phyloP scores from a whole-genome alignment of 2,329 filamentous ascomycete species.

The Fonsecaea erecta region DNA sequence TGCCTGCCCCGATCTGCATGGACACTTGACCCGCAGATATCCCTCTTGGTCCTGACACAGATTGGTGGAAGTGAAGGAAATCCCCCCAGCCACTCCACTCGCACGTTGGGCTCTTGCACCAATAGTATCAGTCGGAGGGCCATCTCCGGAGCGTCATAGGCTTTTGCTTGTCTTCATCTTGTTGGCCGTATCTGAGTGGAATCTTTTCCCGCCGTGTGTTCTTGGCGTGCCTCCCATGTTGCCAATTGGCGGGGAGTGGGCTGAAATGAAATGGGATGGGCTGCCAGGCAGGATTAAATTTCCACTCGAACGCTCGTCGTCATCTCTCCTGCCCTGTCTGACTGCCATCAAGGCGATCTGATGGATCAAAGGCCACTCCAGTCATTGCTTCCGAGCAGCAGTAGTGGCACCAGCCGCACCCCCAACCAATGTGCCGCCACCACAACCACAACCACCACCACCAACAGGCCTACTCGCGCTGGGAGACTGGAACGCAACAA shows the following conservation, averaged over 20 bases:
- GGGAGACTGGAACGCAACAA: background rate
- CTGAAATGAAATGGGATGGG: background rate
- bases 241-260: background rate
- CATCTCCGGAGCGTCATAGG: background rate
- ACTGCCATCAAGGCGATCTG: background rate
- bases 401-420: background rate
- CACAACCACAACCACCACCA: background rate
- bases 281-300: background rate
- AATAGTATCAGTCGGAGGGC: background rate
- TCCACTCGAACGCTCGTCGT: background rate
- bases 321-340: background rate
- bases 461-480: background rate
- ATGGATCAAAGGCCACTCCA: background rate
- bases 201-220: background rate
- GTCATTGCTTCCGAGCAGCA: background rate
- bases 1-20: background rate
- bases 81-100: too few species aligned
- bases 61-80: too few species aligned
- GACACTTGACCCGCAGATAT: background rate
- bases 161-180: background rate
- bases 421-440: too few species aligned
- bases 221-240: background rate
- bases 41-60: too few species aligned
- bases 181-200: background rate
- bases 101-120: background rate